Evolutionary conservation across 306 rosid genomes (phyloP).

Genomic region (Sphenostylis stenocarpa): DNA sequence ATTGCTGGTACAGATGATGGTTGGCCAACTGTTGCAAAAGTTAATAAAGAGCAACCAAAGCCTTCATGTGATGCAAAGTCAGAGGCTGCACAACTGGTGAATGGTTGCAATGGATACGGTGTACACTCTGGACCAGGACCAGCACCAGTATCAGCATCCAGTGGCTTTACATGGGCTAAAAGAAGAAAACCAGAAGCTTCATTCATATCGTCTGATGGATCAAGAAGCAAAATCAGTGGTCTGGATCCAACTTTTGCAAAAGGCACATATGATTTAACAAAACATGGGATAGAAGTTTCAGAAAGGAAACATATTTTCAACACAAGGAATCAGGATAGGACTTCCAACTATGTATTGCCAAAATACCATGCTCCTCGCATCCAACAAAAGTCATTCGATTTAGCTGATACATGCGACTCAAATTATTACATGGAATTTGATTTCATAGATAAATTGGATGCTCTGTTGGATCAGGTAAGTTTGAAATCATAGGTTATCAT

Average conservation of each 20-base stretch:
- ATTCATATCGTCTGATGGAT: constrained; percentile 72
- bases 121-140: constrained; percentile 60
- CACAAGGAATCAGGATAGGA: constrained; percentile 18
- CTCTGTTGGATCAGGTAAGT: constrained; percentile 44
- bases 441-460: constrained; percentile 27
- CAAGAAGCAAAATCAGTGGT: constrained; percentile 79
- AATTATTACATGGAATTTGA: constrained; percentile 37
- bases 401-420: constrained; percentile 41
- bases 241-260: constrained; percentile 80
- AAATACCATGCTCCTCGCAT: constrained; percentile 32
- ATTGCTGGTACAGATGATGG: constrained; percentile 35
- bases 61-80: constrained; percentile 55
- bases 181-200: constrained; percentile 50
- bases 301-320: constrained; percentile 26
- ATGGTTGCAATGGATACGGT: constrained; percentile 40
- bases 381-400: constrained; percentile 48
- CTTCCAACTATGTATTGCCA: constrained; percentile 17
- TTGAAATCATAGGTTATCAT: background rate
- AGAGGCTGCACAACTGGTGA: constrained; percentile 40
- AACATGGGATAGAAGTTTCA: constrained; percentile 36
- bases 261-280: constrained; percentile 43
- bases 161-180: constrained; percentile 77
- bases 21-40: constrained; percentile 37
- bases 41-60: constrained; percentile 45
- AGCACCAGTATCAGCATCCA: constrained; percentile 57